These are phyloP conservation scores for Amaranthus cruentus DNA, from an alignment of 148 eudicot genomes.

Conservation along the genomic window DNA sequence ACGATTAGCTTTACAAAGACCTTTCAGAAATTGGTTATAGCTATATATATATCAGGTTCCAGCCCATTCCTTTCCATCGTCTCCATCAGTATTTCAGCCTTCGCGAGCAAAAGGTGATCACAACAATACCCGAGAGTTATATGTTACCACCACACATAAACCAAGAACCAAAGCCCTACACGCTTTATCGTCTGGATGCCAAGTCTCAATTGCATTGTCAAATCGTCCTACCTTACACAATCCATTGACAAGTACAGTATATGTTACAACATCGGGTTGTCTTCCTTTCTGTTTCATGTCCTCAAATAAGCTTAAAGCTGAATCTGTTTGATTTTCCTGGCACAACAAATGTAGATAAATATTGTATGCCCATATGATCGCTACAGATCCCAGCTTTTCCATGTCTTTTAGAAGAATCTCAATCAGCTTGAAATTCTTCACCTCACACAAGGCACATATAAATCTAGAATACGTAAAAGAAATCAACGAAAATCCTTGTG, in stretches of 20 bases:
- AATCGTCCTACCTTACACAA: conserved; percentile 53
- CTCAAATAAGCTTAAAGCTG: conserved; percentile 47
- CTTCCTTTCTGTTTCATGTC: conserved; percentile 64
- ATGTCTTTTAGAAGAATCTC: conserved; percentile 63
- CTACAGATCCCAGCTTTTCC: conserved; percentile 59
- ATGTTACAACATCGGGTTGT: conserved; percentile 80
- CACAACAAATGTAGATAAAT: conserved; percentile 71
- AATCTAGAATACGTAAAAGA: conserved; percentile 94
- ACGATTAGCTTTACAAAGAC: conserved; percentile 81
- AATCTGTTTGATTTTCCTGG: conserved; percentile 51
- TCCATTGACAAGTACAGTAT: conserved; percentile 70
- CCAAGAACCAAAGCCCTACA: conserved; percentile 81
- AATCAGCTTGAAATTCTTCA: conserved; percentile 56
- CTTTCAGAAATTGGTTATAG: conserved; percentile 85
- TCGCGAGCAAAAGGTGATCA: conserved; percentile 61
- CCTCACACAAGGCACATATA: conserved; percentile 68
- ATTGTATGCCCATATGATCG: conserved; percentile 92
- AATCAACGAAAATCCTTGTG: conserved; percentile 67
- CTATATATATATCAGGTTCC: conserved; percentile 69
- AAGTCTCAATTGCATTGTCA: conserved; percentile 58
- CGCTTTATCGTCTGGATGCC: conserved; percentile 77
- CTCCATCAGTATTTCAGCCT: conserved; percentile 72
- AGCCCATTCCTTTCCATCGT: conserved; percentile 59
- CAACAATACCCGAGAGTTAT: conserved; percentile 85
- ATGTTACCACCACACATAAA: conserved; percentile 69